These are phyloP conservation scores for Orbilia blumenaviensis DNA, from an alignment of 2,329 filamentous ascomycete species.

Conservation along the genomic window DNA sequence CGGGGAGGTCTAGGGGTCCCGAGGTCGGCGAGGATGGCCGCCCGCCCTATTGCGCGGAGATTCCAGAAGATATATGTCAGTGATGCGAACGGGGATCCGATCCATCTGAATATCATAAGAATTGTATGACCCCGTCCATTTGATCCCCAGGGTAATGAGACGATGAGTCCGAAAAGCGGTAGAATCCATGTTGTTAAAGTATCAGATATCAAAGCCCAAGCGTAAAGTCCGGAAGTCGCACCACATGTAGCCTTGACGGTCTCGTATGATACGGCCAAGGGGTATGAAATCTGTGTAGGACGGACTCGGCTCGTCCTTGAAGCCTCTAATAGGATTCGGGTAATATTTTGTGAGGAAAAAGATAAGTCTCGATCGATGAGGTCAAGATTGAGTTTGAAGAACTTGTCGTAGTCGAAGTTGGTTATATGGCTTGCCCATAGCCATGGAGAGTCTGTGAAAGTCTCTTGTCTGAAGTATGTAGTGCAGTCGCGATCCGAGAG, in stretches of 20 bases:
- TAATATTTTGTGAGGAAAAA: slow-evolving; percentile 6
- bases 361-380: neutral
- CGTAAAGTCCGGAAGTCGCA: slow-evolving; percentile 51
- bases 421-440: slow-evolving; percentile 26
- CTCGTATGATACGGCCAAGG: slow-evolving; percentile 15
- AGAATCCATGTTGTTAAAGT: slow-evolving; percentile 58
- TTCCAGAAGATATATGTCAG: slow-evolving; percentile 60
- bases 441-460: slow-evolving; percentile 37
- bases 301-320: neutral
- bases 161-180: slow-evolving; percentile 56
- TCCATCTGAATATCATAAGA: slow-evolving; percentile 57
- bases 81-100: slow-evolving; percentile 58
- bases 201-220: slow-evolving; percentile 54
- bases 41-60: slow-evolving; percentile 59
- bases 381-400: slow-evolving; percentile 12
- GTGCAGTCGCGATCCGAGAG: slow-evolving; percentile 34
- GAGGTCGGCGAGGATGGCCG: slow-evolving; percentile 58
- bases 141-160: slow-evolving; percentile 57
- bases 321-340: neutral
- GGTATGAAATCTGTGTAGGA: slow-evolving; percentile 26
- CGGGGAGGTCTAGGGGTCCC: slow-evolving; percentile 42
- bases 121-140: slow-evolving; percentile 55
- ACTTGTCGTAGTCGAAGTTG: slow-evolving; percentile 47
- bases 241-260: slow-evolving; percentile 46
- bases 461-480: slow-evolving; percentile 22